Evolutionary conservation across 345 rosid genomes (phyloP), one percentile per base, ranked within the genome.

Genomic region (Anacardium occidentale): DNA sequence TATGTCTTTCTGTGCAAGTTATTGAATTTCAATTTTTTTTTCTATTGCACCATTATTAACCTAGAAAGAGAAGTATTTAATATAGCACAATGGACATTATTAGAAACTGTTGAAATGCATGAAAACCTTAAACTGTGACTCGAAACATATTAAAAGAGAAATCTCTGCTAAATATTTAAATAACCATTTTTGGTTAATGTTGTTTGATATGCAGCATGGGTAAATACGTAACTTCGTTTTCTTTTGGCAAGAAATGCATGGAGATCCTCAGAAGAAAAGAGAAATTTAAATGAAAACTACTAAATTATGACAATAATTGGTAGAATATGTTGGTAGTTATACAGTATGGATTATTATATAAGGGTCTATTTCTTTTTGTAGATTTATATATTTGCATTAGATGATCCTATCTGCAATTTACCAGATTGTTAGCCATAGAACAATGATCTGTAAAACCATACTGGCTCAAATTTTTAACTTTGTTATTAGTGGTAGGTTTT

Each of bases 71-170:
- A 55, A 18, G 14, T 55, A 21, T 55, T 45, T 59, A 29, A 10
- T 48, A 45, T 18, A 47, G 25, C 26, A n/a, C 15, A 24, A 56
- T 37, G 24, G 22, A 26, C 8, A 69, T 4, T n/a, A 7, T 1
- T 56, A 56, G 62, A 69, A 69, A 69, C 29, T 56, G 42, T 17
- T 45, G 20, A 69, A 10, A 42, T 69, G 64, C 32, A 14, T 56
- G 63, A 55, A 55, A 68, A 67, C 32, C 32, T 29, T 29, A 29
- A 34, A 34, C 45, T 51, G 17, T 51, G 62, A 54, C 40, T 21
- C 21, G 62, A 37, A 47, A 11, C 72, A 40, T 40, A 57, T 57
- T 56, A 6, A 42, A 24, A 56, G 54, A 52, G 40, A 34, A 3
- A 34, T 34, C 40, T 34, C 40, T 34, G 7, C 40, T 29, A 29